These are phyloP conservation scores for Penicillium coffeae DNA, from an alignment of 495 filamentous ascomycete genomes.

Conservation along the genomic window DNA sequence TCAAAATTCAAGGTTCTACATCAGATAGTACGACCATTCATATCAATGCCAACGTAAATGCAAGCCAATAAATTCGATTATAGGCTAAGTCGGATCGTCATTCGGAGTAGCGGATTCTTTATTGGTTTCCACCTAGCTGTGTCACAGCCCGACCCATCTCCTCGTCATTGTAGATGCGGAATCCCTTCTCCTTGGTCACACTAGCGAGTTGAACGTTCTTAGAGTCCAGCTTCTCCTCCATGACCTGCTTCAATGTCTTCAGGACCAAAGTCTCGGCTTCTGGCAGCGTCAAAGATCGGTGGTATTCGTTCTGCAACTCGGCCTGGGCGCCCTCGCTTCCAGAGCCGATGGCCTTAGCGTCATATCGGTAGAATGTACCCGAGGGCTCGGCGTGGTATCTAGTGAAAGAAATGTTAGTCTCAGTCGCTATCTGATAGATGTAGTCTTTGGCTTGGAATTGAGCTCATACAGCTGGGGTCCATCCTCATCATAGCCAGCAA, in stretches of 20 bases:
- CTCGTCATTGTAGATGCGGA: slow-evolving; percentile 94
- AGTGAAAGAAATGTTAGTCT: not conserved
- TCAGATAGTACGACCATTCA: not conserved
- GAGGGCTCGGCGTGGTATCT: slow-evolving; percentile 97
- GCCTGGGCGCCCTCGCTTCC: slow-evolving; percentile 96
- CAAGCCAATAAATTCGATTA: slow-evolving; percentile 13
- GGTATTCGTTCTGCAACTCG: slow-evolving; percentile 96
- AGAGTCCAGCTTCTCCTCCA: slow-evolving; percentile 98
- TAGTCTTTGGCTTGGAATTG: not conserved
- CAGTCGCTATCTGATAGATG: not conserved
- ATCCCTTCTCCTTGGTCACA: slow-evolving; percentile 95
- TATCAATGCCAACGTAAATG: slow-evolving; percentile 7
- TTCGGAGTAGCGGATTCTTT: slow-evolving; percentile 22
- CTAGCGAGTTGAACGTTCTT: slow-evolving; percentile 99
- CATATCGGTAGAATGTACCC: slow-evolving; percentile 97
- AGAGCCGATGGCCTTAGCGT: slow-evolving; percentile 97
- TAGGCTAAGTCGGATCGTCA: slow-evolving; percentile 3
- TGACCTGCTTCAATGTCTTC: slow-evolving; percentile 98
- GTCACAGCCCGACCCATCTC: slow-evolving; percentile 92
- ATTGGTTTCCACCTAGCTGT: slow-evolving; percentile 54
- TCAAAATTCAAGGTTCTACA: slow-evolving; percentile 1
- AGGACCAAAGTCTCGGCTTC: slow-evolving; percentile 94
- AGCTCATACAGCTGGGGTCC: slow-evolving; percentile 77
- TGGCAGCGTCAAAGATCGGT: slow-evolving; percentile 89
- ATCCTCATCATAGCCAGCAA: slow-evolving; percentile 96